phyloP scores from a whole-genome alignment of 441 rosid genomes.

The Croton setiger region DNA sequence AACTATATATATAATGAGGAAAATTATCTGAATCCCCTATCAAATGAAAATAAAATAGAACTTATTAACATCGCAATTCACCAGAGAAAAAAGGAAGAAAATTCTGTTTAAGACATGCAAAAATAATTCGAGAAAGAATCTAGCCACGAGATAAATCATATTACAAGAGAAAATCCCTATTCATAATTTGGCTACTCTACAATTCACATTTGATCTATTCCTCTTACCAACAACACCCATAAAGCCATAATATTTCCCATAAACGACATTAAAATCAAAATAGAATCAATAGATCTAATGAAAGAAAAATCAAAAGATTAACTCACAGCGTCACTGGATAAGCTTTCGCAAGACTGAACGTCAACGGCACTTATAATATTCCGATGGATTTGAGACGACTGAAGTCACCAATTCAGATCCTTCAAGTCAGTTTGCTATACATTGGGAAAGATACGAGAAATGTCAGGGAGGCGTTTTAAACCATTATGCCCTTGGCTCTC shows the following conservation, averaged over 20 bases:
- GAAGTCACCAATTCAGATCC: neutral
- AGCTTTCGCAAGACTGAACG: neutral
- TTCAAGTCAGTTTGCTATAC: neutral
- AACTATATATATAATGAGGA: neutral
- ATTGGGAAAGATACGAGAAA: neutral
- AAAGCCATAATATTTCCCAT: neutral
- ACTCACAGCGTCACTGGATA: neutral
- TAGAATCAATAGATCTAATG: neutral
- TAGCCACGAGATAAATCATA: neutral
- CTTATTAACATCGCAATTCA: neutral
- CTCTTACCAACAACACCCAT: neutral
- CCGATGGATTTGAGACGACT: neutral
- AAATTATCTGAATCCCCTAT: constrained; percentile 13
- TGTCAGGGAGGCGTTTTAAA: neutral
- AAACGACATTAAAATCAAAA: neutral
- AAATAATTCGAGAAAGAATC: neutral
- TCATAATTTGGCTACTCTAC: neutral
- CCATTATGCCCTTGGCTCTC: neutral
- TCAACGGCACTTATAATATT: neutral
- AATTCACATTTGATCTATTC: neutral
- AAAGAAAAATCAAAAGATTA: neutral
- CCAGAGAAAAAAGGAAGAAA: neutral
- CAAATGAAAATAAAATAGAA: neutral
- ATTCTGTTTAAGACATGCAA: neutral
- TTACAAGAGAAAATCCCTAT: neutral